Percentiles rank a stretch among this genome's conserved stretches.
phyloP scores from a whole-genome alignment of 2,329 filamentous ascomycete genomes.

The Cladorrhinum sp. region DNA sequence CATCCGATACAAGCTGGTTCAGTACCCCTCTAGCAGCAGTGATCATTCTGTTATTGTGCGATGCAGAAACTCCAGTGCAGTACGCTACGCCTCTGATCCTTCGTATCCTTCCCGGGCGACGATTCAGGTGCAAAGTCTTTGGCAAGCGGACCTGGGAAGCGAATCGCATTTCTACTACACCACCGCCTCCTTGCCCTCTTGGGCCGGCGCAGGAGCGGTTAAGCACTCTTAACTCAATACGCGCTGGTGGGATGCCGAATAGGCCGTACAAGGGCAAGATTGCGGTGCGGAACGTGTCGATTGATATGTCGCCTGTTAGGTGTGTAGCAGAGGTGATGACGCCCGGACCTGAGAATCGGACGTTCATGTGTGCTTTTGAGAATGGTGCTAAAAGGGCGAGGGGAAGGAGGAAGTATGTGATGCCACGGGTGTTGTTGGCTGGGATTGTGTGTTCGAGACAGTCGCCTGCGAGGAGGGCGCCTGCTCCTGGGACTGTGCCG shows the following conservation, averaged over 20 bases:
- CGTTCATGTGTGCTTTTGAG: slow-evolving; percentile 84
- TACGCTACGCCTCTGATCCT: slow-evolving; percentile 91
- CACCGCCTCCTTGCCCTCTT: slow-evolving; percentile 75
- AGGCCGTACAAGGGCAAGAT: slow-evolving; percentile 85
- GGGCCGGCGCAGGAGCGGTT: slow-evolving; percentile 74
- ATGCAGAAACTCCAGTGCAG: slow-evolving; percentile 83
- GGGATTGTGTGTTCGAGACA: slow-evolving; percentile 80
- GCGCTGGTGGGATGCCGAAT: slow-evolving; percentile 76
- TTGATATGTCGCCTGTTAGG: slow-evolving; percentile 75
- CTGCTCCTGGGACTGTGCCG: slow-evolving; percentile 72
- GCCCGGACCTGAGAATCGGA: slow-evolving; percentile 83
- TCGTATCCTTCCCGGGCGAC: slow-evolving; percentile 81
- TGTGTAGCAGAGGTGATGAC: slow-evolving; percentile 88
- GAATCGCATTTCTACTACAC: slow-evolving; percentile 90
- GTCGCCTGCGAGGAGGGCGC: slow-evolving; percentile 63
- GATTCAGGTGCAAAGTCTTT: slow-evolving; percentile 84
- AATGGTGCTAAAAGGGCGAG: slow-evolving; percentile 90
- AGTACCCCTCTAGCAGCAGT: slow-evolving; percentile 82
- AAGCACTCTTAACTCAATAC: slow-evolving; percentile 82
- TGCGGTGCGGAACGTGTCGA: slow-evolving; percentile 90
- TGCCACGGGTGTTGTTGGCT: slow-evolving; percentile 70
- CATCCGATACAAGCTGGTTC: slow-evolving; percentile 81
- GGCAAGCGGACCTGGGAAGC: slow-evolving; percentile 90
- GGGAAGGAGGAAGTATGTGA: slow-evolving; percentile 89
- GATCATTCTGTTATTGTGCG: slow-evolving; percentile 94